Conservation (phyloP, 306 rosid species). For the Malus sieversii region DNA sequence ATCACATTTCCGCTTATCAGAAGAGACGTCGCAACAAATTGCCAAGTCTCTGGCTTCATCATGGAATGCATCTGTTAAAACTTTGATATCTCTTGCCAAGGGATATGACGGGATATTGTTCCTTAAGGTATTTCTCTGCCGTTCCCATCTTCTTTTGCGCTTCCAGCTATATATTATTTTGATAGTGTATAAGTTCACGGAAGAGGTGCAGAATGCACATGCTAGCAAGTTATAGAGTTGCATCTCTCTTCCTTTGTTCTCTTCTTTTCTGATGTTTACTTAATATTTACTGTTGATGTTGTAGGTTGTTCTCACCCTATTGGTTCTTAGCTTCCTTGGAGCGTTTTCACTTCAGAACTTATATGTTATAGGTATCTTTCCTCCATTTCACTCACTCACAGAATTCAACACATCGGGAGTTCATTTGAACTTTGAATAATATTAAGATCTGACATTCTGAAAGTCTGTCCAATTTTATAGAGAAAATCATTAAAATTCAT, state of each 20-base stretch:
- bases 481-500: background rate
- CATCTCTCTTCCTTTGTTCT: background rate
- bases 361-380: conserved; percentile 56
- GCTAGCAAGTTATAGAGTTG: background rate
- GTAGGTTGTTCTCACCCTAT: conserved; percentile 60
- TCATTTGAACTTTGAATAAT: background rate
- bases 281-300: background rate
- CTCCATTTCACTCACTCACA: background rate
- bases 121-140: conserved; percentile 43
- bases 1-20: conserved; percentile 69
- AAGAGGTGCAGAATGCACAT: background rate
- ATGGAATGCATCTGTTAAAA: conserved; percentile 58
- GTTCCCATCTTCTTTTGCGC: background rate
- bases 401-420: background rate
- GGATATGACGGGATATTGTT: conserved; percentile 62
- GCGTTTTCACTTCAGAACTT: conserved; percentile 53
- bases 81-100: conserved; percentile 60
- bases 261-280: background rate
- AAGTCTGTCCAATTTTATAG: background rate
- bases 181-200: background rate
- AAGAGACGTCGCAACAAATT: conserved; percentile 54
- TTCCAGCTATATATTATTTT: background rate
- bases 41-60: conserved; percentile 44
- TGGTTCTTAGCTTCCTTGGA: conserved; percentile 69
- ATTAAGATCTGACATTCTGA: background rate